These are phyloP conservation scores for Phytophthora aleatoria DNA, from an alignment of 352 stramenopile species.

Conservation along the genomic window DNA sequence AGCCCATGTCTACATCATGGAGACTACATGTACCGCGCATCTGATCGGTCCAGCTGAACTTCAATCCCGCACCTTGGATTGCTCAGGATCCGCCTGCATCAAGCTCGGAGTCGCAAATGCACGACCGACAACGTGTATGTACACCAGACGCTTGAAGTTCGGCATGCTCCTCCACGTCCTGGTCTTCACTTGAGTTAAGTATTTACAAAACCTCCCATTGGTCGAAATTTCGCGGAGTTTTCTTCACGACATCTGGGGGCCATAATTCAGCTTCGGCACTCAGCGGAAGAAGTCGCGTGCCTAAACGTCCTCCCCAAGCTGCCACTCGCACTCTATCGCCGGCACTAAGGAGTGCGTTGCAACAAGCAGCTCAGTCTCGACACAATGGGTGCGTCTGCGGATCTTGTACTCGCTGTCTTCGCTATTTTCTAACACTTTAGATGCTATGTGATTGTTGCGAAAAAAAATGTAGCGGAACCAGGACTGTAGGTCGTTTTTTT, in stretches of 20 bases:
- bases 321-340: conserved; percentile 2
- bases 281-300: conserved; percentile 13
- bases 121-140: conserved; percentile 21
- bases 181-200: conserved; percentile 8
- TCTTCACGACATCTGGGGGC: conserved; percentile 23
- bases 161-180: conserved; percentile 6
- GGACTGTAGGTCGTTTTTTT: conserved; percentile 24
- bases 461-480: conserved; percentile 13
- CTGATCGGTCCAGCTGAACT: conserved; percentile 16
- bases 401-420: background rate
- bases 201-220: conserved; percentile 6
- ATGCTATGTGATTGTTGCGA: background rate
- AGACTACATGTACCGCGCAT: background rate
- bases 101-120: conserved; percentile 8
- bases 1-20: no score
- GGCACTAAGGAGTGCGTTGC: background rate
- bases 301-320: background rate
- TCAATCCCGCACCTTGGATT: conserved; percentile 24
- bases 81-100: conserved; percentile 8
- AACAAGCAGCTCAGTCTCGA: conserved; percentile 3
- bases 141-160: conserved; percentile 24
- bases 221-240: conserved; percentile 3
- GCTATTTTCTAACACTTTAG: conserved; percentile 4
- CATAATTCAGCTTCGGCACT: conserved; percentile 11
- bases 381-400: conserved; percentile 15